Percentiles rank a stretch among this genome's conserved stretches.
Conservation (phyloP, 495 filamentous ascomycete genomes). For the Penicillium canariense region DNA sequence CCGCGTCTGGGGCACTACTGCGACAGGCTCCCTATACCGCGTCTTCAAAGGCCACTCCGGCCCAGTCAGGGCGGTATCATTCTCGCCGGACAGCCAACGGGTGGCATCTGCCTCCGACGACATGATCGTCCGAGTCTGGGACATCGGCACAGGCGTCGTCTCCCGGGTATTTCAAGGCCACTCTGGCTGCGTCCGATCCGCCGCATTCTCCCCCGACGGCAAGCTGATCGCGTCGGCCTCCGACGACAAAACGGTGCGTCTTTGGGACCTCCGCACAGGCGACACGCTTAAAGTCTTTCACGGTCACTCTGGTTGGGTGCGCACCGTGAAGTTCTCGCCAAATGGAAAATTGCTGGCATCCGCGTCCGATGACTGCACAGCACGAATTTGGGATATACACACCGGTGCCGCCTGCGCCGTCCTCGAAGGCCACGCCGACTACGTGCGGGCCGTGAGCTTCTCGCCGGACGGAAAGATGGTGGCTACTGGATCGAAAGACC, state of each 20-base stretch:
- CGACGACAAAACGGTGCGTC: constrained; percentile 28
- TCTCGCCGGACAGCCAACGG: background rate
- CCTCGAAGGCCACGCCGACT: constrained; percentile 4
- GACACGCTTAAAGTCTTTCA: constrained; percentile 5
- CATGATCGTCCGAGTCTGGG: constrained; percentile 7
- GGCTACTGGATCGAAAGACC: constrained; percentile 2
- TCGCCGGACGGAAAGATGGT: constrained; percentile 6
- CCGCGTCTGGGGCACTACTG: constrained; percentile 30
- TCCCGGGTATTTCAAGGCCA: constrained; percentile 17
- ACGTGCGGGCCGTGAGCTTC: constrained; percentile 9
- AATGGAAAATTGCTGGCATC: constrained; percentile 20
- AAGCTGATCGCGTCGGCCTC: constrained; percentile 27
- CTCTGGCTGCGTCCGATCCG: constrained; percentile 11
- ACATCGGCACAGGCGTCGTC: constrained; percentile 17
- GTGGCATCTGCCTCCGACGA: constrained; percentile 7
- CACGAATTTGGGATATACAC: constrained; percentile 33
- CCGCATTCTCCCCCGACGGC: constrained; percentile 27
- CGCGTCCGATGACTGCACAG: constrained; percentile 25
- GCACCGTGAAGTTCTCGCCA: constrained; percentile 21
- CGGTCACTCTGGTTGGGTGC: constrained; percentile 13
- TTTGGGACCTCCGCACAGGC: constrained; percentile 34
- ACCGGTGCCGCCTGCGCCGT: background rate
- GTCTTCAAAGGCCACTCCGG: constrained; percentile 19
- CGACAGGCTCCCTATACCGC: constrained; percentile 17
- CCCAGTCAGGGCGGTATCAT: constrained; percentile 4